phyloP scores from a whole-genome alignment of 2,329 filamentous ascomycete genomes.

The Sphaerulina populicola region DNA sequence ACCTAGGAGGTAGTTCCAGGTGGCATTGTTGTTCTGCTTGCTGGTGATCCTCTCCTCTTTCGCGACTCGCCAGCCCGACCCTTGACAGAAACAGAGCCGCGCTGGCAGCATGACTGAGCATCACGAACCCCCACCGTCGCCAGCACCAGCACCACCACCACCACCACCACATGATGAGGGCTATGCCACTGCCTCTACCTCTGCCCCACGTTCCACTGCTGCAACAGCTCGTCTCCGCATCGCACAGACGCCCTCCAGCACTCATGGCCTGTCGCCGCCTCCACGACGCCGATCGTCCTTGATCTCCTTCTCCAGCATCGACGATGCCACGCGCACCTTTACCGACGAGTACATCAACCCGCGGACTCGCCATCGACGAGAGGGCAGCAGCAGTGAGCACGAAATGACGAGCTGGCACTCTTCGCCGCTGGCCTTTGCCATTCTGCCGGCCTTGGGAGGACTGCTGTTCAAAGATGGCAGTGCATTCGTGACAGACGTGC shows the following conservation, averaged over 20 bases:
- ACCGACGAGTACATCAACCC: constrained; percentile 61
- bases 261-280: constrained; percentile 16
- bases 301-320: constrained; percentile 66
- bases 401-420: constrained; percentile 66
- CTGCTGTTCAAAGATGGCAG: constrained; percentile 78
- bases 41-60: not conserved
- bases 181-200: not conserved
- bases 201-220: constrained; percentile 6
- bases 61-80: not conserved
- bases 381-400: constrained; percentile 35
- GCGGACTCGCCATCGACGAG: constrained; percentile 26
- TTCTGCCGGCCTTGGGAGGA: constrained; percentile 78
- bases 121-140: not conserved
- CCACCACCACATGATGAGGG: not conserved
- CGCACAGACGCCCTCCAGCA: constrained; percentile 16
- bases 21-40: not conserved
- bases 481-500: constrained; percentile 73
- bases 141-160: constrained; percentile 7
- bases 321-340: constrained; percentile 57
- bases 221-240: constrained; percentile 20
- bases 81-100: constrained; percentile 3
- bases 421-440: constrained; percentile 70
- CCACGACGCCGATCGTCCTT: constrained; percentile 62
- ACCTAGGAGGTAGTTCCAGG: too few relatives aligned
- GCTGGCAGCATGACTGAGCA: constrained; percentile 11